These are phyloP conservation scores for Amniculicola lignicola DNA, from an alignment of 495 filamentous ascomycete genomes.

Conservation along the genomic window DNA sequence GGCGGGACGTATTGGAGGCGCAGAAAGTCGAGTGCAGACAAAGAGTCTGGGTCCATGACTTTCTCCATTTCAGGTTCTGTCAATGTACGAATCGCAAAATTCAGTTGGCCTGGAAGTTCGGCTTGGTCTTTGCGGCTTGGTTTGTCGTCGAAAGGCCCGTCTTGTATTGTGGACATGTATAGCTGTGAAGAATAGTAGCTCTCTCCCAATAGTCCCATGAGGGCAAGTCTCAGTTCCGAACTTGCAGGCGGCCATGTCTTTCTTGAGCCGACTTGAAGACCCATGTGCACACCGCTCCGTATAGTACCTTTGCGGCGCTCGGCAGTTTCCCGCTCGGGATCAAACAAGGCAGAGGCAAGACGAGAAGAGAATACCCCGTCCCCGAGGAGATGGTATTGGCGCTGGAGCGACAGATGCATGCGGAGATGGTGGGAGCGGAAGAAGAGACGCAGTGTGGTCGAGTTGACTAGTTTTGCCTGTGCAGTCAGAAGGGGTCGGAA, in stretches of 20 bases:
- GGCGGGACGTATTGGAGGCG: conserved; percentile 82
- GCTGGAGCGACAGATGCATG: conserved; percentile 74
- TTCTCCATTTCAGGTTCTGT: conserved; percentile 68
- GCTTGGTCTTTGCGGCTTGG: conserved; percentile 33
- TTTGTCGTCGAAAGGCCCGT: conserved; percentile 11
- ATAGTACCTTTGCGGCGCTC: conserved; percentile 67
- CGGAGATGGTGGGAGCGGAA: conserved; percentile 71
- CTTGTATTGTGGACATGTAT: conserved; percentile 21
- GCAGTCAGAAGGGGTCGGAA: conserved; percentile 68
- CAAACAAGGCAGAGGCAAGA: conserved; percentile 80
- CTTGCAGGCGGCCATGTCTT: conserved; percentile 89
- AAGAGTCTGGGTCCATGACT: conserved; percentile 71
- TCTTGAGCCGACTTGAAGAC: conserved; percentile 70
- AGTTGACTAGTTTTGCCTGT: conserved; percentile 74
- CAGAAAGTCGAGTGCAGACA: conserved; percentile 89
- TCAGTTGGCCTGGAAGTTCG: conserved; percentile 74
- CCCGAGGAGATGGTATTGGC: conserved; percentile 75
- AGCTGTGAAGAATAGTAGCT: conserved; percentile 51
- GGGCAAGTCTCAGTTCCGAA: conserved; percentile 80
- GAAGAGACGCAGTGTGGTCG: conserved; percentile 71
- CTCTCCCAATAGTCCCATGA: conserved; percentile 83
- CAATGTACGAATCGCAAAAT: conserved; percentile 83
- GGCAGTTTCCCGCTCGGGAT: conserved; percentile 75
- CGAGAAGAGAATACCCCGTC: conserved; percentile 78
- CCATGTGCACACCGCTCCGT: conserved; percentile 69